These are phyloP conservation scores for Alternaria alternata DNA, from an alignment of 2,329 filamentous ascomycete species.

Conservation along the genomic window DNA sequence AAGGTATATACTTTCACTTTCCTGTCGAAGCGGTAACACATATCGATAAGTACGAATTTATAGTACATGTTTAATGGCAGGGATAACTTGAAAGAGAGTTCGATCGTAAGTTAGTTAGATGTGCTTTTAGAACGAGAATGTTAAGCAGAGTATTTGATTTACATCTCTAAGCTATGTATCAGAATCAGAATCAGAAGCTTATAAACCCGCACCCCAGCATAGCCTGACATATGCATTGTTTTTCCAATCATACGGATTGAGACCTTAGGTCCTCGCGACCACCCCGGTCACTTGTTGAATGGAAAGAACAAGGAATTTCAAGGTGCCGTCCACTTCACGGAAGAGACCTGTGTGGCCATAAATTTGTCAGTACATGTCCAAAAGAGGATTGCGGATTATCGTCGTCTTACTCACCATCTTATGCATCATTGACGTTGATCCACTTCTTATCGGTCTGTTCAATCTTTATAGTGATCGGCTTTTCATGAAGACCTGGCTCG, in stretches of 20 bases:
- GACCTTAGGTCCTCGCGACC: too few relatives aligned
- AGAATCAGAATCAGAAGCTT: background rate
- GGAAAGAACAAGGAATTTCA: background rate
- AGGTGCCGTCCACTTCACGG: background rate
- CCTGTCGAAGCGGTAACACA: background rate
- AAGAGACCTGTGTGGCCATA: background rate
- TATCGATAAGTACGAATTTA: background rate
- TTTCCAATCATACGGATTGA: background rate
- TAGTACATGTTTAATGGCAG: background rate
- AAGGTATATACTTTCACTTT: background rate
- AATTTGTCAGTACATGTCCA: background rate
- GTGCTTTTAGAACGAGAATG: background rate
- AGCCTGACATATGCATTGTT: background rate
- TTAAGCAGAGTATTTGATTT: background rate
- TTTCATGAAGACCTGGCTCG: background rate
- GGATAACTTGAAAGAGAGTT: background rate
- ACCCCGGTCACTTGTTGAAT: too few relatives aligned
- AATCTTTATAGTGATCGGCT: background rate
- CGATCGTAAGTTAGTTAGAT: background rate
- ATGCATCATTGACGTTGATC: background rate
- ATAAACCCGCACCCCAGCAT: background rate
- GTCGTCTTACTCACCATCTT: background rate
- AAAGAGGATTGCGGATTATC: background rate
- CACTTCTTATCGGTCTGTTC: background rate
- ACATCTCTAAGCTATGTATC: background rate